Conservation (phyloP, 2,329 filamentous ascomycete species). For the Leptographium radiaticola region DNA sequence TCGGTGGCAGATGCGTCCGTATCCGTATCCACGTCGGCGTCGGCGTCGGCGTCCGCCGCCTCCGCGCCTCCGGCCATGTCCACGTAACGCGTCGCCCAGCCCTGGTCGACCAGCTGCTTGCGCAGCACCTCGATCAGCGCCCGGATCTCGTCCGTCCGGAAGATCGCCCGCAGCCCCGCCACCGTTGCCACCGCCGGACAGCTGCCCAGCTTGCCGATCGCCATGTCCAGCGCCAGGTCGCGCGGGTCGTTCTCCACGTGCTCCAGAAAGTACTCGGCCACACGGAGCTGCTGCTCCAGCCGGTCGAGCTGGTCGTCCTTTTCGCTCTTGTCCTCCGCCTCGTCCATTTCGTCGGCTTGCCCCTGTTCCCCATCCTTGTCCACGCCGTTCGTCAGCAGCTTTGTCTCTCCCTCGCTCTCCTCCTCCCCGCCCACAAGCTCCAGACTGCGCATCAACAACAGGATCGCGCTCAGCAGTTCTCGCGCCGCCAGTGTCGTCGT, state of each 20-base stretch:
- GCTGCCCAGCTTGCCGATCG: constrained; percentile 55
- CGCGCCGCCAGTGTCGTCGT: constrained; percentile 50
- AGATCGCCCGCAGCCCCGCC: constrained; percentile 46
- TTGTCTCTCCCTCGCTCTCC: constrained; percentile 17
- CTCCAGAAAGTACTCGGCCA: constrained; percentile 54
- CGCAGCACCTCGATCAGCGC: constrained; percentile 61
- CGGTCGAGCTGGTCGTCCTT: constrained; percentile 36
- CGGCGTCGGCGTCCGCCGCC: constrained; percentile 21
- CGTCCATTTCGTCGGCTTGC: constrained; percentile 13
- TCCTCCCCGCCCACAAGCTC: constrained; percentile 39
- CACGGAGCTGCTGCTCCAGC: constrained; percentile 51
- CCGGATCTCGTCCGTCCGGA: constrained; percentile 55
- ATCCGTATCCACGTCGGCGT: constrained; percentile 15
- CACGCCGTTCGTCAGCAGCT: constrained; percentile 19
- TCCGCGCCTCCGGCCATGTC: constrained; percentile 35
- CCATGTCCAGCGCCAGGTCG: constrained; percentile 50
- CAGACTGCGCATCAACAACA: constrained; percentile 55
- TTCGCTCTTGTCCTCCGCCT: constrained; percentile 4
- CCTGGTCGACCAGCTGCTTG: constrained; percentile 58
- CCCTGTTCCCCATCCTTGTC: constrained; percentile 9
- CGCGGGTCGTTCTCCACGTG: constrained; percentile 46
- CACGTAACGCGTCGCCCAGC: constrained; percentile 62
- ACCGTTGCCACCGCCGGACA: constrained; percentile 50
- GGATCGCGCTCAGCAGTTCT: constrained; percentile 55
- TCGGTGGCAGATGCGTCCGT: constrained; percentile 20